Evolutionary conservation across 108 stramenopile species (phyloP).

Genomic region (Fragilariopsis cylindrus): DNA sequence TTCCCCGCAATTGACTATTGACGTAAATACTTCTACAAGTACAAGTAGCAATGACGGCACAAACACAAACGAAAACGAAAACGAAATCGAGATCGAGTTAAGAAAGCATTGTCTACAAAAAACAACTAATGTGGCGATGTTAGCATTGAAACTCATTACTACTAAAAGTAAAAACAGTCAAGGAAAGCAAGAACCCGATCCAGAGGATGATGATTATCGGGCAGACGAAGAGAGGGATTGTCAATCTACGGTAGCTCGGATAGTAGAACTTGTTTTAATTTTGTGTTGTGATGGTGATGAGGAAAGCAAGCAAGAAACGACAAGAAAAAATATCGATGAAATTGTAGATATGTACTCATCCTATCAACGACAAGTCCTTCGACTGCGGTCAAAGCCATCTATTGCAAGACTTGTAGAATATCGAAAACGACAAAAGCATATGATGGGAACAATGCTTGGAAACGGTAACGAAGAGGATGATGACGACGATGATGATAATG

Average conservation of each 20-base stretch:
- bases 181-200: conserved; percentile 17
- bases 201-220: conserved; percentile 16
- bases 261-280: conserved; percentile 62
- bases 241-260: conserved; percentile 59
- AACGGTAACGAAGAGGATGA: conserved; percentile 39
- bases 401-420: conserved; percentile 59
- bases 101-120: conserved; percentile 34
- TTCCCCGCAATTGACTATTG: conserved; percentile 1
- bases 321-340: conserved; percentile 3
- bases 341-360: conserved; percentile 51
- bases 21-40: neutral
- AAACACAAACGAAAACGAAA: neutral
- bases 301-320: conserved; percentile 20
- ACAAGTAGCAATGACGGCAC: neutral
- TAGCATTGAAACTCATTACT: conserved; percentile 16
- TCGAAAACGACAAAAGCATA: conserved; percentile 41
- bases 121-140: conserved; percentile 20
- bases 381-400: conserved; percentile 66
- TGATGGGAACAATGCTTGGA: conserved; percentile 31
- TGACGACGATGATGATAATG: conserved; percentile 35
- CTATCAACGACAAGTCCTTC: conserved; percentile 72
- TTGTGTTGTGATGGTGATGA: conserved; percentile 27
- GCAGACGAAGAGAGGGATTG: conserved; percentile 33
- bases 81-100: conserved; percentile 33
- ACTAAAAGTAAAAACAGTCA: neutral